Conservation (phyloP, 1,284 basidiomycete species). For the Pseudozyma thailandica region DNA sequence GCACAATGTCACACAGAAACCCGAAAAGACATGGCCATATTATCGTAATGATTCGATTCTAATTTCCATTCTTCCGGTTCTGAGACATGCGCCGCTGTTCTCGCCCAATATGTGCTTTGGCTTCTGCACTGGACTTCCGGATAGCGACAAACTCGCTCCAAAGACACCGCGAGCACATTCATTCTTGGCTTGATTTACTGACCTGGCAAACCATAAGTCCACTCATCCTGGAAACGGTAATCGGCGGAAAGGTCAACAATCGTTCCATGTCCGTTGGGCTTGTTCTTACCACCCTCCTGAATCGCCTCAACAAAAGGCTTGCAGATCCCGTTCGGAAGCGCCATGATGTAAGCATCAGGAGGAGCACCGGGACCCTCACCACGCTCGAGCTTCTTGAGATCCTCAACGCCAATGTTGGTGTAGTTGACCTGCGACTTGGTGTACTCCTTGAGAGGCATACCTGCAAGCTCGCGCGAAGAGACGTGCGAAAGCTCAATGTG, state of each 20-base stretch:
- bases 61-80: constrained; percentile 21
- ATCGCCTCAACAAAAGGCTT: constrained; percentile 98
- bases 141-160: too few species aligned
- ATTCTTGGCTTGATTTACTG: constrained; percentile 71
- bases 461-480: constrained; percentile 93
- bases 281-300: constrained; percentile 76
- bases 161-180: background rate
- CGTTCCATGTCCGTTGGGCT: constrained; percentile 74
- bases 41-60: background rate
- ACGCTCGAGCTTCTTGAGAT: constrained; percentile 64
- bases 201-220: constrained; percentile 99
- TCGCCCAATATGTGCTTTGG: background rate
- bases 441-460: constrained; percentile 83
- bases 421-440: constrained; percentile 77
- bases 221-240: constrained; percentile 90
- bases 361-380: constrained; percentile 62
- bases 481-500: constrained; percentile 90
- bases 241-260: constrained; percentile 94
- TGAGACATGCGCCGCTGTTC: constrained; percentile 2
- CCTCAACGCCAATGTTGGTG: constrained; percentile 64
- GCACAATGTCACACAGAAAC: background rate
- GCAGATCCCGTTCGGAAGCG: constrained; percentile 94
- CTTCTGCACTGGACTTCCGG: too few species aligned
- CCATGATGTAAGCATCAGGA: constrained; percentile 76
- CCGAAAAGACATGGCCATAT: constrained; percentile 2